A percentile compares a stretch with the other conserved stretches of the same genome.
Conservation (phyloP, 345 rosid genomes). For the Linum tenue region DNA sequence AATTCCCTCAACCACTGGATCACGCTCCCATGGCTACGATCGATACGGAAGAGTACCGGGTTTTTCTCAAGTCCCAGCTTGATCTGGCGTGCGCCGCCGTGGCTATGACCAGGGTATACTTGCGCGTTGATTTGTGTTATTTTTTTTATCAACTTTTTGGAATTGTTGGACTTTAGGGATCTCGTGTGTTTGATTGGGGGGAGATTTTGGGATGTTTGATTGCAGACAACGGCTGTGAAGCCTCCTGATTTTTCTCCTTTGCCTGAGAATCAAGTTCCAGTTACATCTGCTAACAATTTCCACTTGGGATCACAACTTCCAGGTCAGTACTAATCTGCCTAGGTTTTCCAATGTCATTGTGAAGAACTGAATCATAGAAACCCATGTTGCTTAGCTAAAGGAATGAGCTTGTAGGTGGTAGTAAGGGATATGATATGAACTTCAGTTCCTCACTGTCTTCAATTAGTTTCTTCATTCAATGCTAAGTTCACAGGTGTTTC, state of each 20-base stretch:
- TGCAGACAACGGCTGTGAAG: constrained; percentile 42
- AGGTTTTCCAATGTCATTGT: not conserved
- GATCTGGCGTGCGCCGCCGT: constrained; percentile 72
- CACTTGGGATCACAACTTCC: constrained; percentile 33
- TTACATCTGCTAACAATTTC: constrained; percentile 11
- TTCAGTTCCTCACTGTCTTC: not conserved
- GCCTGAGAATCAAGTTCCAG: constrained; percentile 28
- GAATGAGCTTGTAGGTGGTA: not conserved
- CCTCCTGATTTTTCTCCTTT: constrained; percentile 41
- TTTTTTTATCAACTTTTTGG: not conserved
- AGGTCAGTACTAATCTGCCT: constrained; percentile 20
- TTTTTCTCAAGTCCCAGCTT: constrained; percentile 54
- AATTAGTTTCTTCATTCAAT: not conserved
- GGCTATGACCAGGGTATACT: constrained; percentile 50
- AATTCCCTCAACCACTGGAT: constrained; percentile 19
- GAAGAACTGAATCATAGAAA: not conserved
- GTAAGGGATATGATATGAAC: not conserved
- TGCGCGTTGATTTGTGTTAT: not conserved
- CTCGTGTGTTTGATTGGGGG: not conserved
- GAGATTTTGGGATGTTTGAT: not conserved
- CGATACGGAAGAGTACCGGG: constrained; percentile 41
- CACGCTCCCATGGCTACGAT: constrained; percentile 22
- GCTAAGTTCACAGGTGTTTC: not conserved
- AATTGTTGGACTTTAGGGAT: not conserved
- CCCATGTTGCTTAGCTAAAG: not conserved